These are phyloP conservation scores for Coemansia sp. DNA, from an alignment of 192 early-diverging fungal genomes.

Conservation along the genomic window DNA sequence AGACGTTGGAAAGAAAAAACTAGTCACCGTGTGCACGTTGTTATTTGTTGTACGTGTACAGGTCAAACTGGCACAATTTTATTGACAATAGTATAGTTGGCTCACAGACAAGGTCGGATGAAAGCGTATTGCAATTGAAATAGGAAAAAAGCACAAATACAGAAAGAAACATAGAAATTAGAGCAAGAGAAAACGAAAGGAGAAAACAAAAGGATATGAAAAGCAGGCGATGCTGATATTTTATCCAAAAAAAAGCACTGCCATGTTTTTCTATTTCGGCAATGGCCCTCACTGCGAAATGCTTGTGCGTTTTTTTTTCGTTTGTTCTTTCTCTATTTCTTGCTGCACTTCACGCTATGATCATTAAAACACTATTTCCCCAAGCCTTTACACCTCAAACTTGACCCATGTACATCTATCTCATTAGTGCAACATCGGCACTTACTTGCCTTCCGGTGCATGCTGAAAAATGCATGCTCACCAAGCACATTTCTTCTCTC, in stretches of 20 bases:
- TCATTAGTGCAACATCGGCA: not conserved
- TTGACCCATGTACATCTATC: not conserved
- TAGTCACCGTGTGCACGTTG: no score
- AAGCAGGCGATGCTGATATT: not conserved
- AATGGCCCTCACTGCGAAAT: not conserved
- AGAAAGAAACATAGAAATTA: not conserved
- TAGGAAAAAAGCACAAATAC: no score
- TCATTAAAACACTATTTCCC: not conserved
- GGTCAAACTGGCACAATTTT: no score
- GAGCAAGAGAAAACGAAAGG: not conserved
- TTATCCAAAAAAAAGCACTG: not conserved
- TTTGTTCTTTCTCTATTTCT: not conserved
- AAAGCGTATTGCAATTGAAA: no score
- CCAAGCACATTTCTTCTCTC: not conserved
- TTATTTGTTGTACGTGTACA: no score
- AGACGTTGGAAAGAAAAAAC: not conserved
- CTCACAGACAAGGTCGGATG: no score
- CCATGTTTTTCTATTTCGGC: not conserved
- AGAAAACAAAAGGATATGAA: not conserved
- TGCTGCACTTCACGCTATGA: no score
- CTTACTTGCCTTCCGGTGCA: not conserved
- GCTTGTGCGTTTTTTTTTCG: not conserved
- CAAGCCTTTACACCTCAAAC: not conserved
- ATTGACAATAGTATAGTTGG: no score
- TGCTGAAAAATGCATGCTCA: not conserved